Evolutionary conservation across 2,329 filamentous ascomycete species (phyloP), one percentile per base, ranked within the genome.

Genomic region (Purpureocillium lavendulum): DNA sequence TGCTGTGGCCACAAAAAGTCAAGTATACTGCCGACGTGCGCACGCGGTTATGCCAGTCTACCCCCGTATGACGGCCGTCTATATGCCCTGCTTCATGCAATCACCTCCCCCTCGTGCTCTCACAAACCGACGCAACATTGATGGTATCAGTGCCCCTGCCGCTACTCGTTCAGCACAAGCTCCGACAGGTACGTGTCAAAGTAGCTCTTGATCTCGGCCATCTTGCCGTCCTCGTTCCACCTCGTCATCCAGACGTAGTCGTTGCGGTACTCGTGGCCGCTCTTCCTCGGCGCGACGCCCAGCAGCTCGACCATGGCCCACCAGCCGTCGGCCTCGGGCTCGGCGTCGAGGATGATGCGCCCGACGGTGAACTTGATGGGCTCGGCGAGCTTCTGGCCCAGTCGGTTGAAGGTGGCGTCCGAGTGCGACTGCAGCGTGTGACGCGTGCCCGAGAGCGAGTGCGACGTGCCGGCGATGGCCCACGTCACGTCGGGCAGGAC

Each of bases 211-310:
- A 53, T 41, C 41, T 53, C 49, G 12, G 44, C 51, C 30, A 52
- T 48, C 39, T 41, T 48, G 30, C 49, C 51, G 29, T 51, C 41
- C 4, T 39, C 41, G 31, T 50, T 40, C 44, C 46, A 55, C 30
- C 49, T 40, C 38, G 45, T 50, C 33, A 52, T 39, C 49, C 49
- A 50, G 8, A 46, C 14, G 33, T 52, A 52, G 40, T 52, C 51
- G 26, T 55, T 50, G 38, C 50, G 45, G 33, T 54, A 54, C 11
- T 38, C 21, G 39, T 45, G 29, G 12, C 49, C 50, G 7, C 40
- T 44, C 28, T 39, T 45, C 18, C 48, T 40, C 31, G 40, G 47
- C 14, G 51, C 45, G 35, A 50, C 44, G 5, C 50, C 50, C 36
- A 21, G 21, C 10, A 42, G 40, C 38, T 53, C 49, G 12, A 54